Base-by-base conservation (phyloP, 148 eudicot species). In the Rhododendron williamsianum region DNA sequence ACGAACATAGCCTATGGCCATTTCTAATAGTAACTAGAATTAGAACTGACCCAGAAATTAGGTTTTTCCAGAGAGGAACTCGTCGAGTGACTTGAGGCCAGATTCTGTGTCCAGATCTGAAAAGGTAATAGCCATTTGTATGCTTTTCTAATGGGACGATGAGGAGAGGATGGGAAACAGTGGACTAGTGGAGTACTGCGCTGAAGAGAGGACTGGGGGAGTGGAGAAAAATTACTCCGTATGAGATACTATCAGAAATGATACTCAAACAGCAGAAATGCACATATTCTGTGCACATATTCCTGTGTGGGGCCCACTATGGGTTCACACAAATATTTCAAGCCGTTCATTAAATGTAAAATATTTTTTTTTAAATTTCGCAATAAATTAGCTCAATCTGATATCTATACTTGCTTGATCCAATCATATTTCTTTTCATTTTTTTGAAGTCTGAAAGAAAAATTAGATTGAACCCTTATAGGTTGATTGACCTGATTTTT, bases 71-170 rank as follows among this genome's bases (percentile, higher is more conserved):
- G 94, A 69, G 56, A 96, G 95, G 45, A 87, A 91, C 2, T 78
- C 91, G 3, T 96, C 91, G 45, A 96, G 95, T 48, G 95, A 85
- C 85, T 93, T 91, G 77, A 96, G 92, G 18, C 98, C 99, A 3
- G 97, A 72, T 78, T 96, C 94, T 1, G 94, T 89, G 92, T 94
- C 94, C 35, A 96, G 94, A 92, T 96, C 94, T 63, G 91, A 69
- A 90, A 96, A 96, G 30, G 89, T 92, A 3, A 92, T 89, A 10
- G 95, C 96, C 96, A 93, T 92, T 85, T 43, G 18, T 35, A 13
- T 36, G 0, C 38, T 30, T 13, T 0, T 1, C 10, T 4, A 7
- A 16, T 36, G 46, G n/a, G 48, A 36, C 78, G 46, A 18, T 1
- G 35, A 74, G 30, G 35, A 33, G 35, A 30, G 36, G 74, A 38